Conservation (phyloP, 768 basidiomycete genomes). For the Leccinum uliginosum region DNA sequence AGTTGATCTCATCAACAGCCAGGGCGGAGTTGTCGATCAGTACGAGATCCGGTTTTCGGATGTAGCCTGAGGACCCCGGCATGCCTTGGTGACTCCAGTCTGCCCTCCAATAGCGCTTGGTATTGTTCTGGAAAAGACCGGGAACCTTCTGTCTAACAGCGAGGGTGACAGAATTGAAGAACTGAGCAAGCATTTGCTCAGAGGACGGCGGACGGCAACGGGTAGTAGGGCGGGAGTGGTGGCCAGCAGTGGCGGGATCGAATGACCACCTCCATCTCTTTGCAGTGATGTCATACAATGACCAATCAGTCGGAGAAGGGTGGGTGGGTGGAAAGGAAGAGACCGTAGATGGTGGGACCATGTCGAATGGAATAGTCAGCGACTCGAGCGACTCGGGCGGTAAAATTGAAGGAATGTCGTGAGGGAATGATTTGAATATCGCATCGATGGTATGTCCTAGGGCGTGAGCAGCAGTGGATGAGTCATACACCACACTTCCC, state of each 20-base stretch:
- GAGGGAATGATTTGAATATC: background rate
- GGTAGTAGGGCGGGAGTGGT: background rate
- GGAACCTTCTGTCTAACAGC: background rate
- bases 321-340: too few species aligned
- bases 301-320: too few species aligned
- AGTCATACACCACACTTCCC: background rate
- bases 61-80: background rate
- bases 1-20: background rate
- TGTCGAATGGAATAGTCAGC: background rate
- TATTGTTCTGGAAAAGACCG: too few species aligned
- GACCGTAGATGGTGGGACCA: background rate
- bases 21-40: background rate
- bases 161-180: background rate
- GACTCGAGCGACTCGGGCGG: background rate
- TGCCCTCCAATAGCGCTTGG: background rate
- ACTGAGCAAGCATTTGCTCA: background rate
- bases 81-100: background rate
- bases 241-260: too few species aligned
- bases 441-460: background rate
- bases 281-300: too few species aligned
- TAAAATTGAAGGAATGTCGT: background rate
- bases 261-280: too few species aligned
- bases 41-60: background rate
- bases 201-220: background rate
- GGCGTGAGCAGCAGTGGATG: background rate